These are phyloP conservation scores for Cinnamomum micranthum DNA, from an alignment of 164 flowering plant species.

Conservation along the genomic window DNA sequence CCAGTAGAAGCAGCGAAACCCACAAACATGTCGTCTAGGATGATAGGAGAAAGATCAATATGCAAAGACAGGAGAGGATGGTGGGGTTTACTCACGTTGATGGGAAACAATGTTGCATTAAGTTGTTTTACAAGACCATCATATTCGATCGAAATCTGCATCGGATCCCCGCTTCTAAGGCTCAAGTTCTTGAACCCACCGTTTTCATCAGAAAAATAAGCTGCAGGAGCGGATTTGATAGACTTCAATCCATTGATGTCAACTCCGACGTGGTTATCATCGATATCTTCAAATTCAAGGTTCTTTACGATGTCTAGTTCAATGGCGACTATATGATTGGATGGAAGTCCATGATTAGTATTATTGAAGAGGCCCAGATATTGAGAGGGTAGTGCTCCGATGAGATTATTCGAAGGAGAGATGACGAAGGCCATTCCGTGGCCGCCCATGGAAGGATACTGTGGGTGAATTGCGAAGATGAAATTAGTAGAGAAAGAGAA, in stretches of 20 bases:
- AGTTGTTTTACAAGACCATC: background rate
- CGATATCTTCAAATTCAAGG: background rate
- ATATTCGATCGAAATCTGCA: background rate
- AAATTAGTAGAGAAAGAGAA: background rate
- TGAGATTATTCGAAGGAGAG: background rate
- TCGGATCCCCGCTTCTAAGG: background rate
- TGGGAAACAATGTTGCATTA: conserved; percentile 1
- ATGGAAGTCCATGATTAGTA: background rate
- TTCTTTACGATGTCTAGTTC: background rate
- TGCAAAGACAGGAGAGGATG: background rate
- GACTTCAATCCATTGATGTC: background rate
- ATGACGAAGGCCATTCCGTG: conserved; percentile 3
- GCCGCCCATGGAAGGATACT: background rate
- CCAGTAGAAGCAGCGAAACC: conserved; percentile 3
- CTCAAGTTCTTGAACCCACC: background rate
- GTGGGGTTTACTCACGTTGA: background rate
- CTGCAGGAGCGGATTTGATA: background rate
- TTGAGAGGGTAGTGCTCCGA: background rate
- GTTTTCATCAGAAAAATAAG: no score
- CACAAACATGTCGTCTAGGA: conserved; percentile 2
- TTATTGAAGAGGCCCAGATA: conserved; percentile 3
- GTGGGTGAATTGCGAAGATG: background rate
- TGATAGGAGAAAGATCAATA: conserved; percentile 1
- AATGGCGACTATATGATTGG: conserved; percentile 5
- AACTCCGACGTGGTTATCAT: no score